Evolutionary conservation across 225 moss, liverwort and hornwort genomes (phyloP).

Genomic region (Neckera pumila): DNA sequence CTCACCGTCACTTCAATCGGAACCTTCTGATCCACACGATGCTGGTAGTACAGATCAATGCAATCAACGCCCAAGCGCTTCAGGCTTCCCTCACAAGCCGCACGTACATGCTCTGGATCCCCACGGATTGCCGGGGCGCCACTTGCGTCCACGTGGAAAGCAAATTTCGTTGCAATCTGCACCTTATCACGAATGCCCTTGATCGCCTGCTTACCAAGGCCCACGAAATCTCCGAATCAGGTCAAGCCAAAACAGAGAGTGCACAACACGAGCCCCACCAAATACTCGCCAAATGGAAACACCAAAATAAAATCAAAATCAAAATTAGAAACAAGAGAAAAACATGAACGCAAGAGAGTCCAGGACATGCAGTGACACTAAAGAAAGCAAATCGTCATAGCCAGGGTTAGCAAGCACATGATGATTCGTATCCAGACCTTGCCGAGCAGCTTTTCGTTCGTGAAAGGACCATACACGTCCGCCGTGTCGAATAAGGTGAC

Average conservation of each 20-base stretch:
- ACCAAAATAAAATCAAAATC: not conserved
- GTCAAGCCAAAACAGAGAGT: not conserved
- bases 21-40: conserved; percentile 45
- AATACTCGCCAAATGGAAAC: not conserved
- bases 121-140: not conserved
- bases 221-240: not conserved
- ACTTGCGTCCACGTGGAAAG: not conserved
- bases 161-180: conserved; percentile 70
- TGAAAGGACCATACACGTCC: conserved; percentile 39
- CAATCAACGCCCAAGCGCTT: conserved; percentile 57
- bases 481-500: conserved; percentile 55
- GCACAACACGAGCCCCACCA: not conserved
- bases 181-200: conserved; percentile 53
- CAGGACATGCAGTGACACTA: not conserved
- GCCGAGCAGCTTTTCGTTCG: conserved; percentile 47
- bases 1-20: conserved; percentile 77
- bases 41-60: conserved; percentile 72
- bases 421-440: conserved; percentile 9
- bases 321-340: not conserved
- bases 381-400: not conserved
- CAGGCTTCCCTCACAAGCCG: conserved; percentile 43
- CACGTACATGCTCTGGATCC: conserved; percentile 57
- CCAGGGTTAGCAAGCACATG: not conserved
- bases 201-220: conserved; percentile 29
- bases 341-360: not conserved